Evolutionary conservation across 345 rosid species (phyloP).

Genomic region (Citrus cavaleriei): DNA sequence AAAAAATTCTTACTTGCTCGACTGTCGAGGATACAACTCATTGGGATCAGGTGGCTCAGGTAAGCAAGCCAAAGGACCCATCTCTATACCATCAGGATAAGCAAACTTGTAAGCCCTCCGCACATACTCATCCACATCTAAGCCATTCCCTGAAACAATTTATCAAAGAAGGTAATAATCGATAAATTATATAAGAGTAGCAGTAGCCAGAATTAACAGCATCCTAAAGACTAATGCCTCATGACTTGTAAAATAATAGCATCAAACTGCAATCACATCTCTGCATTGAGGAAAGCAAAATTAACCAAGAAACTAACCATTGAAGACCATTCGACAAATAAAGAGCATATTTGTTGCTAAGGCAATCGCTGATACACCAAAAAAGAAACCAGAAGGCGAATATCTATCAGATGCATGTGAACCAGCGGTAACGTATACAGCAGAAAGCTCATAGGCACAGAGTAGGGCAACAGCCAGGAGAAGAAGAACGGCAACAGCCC

Average conservation of each 20-base stretch:
- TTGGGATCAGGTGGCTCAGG: slow-evolving; percentile 97
- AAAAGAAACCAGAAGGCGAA: slow-evolving; percentile 98
- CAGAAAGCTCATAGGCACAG: slow-evolving; percentile 96
- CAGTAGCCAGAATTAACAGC: neutral
- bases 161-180: slow-evolving; percentile 9
- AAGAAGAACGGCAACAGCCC: slow-evolving; percentile 97
- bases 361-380: slow-evolving; percentile 97
- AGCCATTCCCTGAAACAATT: slow-evolving; percentile 75
- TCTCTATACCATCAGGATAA: slow-evolving; percentile 91
- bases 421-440: slow-evolving; percentile 94
- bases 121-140: slow-evolving; percentile 98
- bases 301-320: slow-evolving; percentile 57
- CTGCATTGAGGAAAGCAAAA: neutral
- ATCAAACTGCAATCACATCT: slow-evolving; percentile 14
- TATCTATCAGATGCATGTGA: slow-evolving; percentile 80
- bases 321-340: slow-evolving; percentile 95
- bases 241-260: slow-evolving; percentile 4
- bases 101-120: slow-evolving; percentile 97
- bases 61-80: slow-evolving; percentile 85
- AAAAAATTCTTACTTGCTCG: slow-evolving; percentile 59
- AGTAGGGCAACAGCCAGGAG: slow-evolving; percentile 91
- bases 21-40: slow-evolving; percentile 92
- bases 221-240: slow-evolving; percentile 2
- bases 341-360: slow-evolving; percentile 99
- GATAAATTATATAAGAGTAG: neutral